Percentiles rank a stretch among this genome's conserved stretches.
Evolutionary conservation across 2,329 filamentous ascomycete genomes (phyloP).

Genomic region (Reticulascus tulasneorum): DNA sequence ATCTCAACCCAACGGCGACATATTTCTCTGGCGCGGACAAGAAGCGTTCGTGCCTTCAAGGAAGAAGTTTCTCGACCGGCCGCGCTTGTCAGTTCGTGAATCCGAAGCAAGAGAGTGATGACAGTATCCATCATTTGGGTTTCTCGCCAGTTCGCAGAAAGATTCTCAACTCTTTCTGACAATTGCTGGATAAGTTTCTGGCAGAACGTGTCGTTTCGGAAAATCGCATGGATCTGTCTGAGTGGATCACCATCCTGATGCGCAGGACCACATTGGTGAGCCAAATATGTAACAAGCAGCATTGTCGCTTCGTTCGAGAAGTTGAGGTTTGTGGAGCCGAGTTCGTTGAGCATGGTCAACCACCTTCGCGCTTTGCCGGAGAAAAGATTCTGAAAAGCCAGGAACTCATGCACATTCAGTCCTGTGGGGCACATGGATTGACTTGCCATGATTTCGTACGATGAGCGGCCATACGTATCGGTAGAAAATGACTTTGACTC

Average conservation of each 20-base stretch:
- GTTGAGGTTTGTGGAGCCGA: conserved; percentile 53
- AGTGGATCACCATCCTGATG: conserved; percentile 23
- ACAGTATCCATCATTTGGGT: conserved; percentile 53
- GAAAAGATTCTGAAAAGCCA: conserved; percentile 44
- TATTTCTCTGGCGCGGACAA: conserved; percentile 37
- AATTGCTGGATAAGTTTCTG: conserved; percentile 43
- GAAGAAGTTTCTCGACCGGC: conserved; percentile 5
- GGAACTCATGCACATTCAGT: conserved; percentile 48
- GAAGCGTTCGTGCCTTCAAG: conserved; percentile 21
- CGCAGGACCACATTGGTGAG: conserved; percentile 51
- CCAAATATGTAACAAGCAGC: conserved; percentile 46
- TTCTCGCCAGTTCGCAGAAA: conserved; percentile 57
- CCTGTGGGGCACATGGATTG: conserved; percentile 42
- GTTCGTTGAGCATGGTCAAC: conserved; percentile 43
- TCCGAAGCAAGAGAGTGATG: conserved; percentile 45
- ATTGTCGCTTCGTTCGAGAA: conserved; percentile 51
- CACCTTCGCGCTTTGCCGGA: conserved; percentile 44
- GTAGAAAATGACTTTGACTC: conserved; percentile 21
- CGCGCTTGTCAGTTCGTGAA: conserved; percentile 18
- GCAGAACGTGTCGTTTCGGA: conserved; percentile 49
- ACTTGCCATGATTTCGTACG: conserved; percentile 49
- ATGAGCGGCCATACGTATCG: conserved; percentile 39
- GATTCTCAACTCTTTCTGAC: conserved; percentile 31
- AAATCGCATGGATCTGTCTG: conserved; percentile 43
- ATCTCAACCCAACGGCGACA: conserved; percentile 45